A percentile compares a stretch with the other conserved stretches of the same genome.
Conservation (phyloP, 1,284 basidiomycete species). For the Anthracocystis walkeri region DNA sequence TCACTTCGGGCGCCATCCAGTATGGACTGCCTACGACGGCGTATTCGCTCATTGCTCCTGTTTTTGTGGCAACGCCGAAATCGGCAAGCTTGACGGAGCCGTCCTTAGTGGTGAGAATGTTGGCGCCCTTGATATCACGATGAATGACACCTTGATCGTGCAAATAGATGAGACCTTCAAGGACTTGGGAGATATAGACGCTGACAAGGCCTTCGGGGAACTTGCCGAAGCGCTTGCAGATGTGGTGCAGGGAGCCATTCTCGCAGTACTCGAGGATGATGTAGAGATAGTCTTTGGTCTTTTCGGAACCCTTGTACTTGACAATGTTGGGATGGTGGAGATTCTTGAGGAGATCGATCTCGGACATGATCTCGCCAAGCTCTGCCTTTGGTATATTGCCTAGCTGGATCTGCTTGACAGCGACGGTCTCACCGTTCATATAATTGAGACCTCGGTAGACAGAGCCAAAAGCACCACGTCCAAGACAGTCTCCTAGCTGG, state of each 20-base stretch:
- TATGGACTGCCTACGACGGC: slow-evolving; percentile 71
- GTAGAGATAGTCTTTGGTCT: slow-evolving; percentile 91
- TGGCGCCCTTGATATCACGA: slow-evolving; percentile 70
- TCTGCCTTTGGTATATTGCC: slow-evolving; percentile 92
- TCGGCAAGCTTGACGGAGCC: slow-evolving; percentile 69
- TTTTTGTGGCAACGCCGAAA: slow-evolving; percentile 55
- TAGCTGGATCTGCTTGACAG: slow-evolving; percentile 74
- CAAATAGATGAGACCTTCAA: slow-evolving; percentile 59
- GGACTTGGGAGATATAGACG: slow-evolving; percentile 91
- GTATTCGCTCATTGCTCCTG: slow-evolving; percentile 48
- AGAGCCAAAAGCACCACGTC: slow-evolving; percentile 92
- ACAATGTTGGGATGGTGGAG: slow-evolving; percentile 93
- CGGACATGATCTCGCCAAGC: slow-evolving; percentile 96
- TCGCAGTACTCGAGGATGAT: slow-evolving; percentile 99
- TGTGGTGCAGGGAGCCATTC: slow-evolving; percentile 94
- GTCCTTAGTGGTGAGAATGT: slow-evolving; percentile 76
- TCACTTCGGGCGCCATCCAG: slow-evolving; percentile 69
- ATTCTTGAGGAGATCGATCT: slow-evolving; percentile 97
- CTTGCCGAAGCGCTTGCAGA: slow-evolving; percentile 96
- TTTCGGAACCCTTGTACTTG: slow-evolving; percentile 97
- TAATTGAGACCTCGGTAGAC: slow-evolving; percentile 95
- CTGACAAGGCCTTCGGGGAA: slow-evolving; percentile 96
- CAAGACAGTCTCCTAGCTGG: slow-evolving; percentile 85
- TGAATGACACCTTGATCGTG: slow-evolving; percentile 68
- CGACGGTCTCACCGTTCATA: slow-evolving; percentile 78